Percentiles rank a stretch among this genome's conserved stretches.
These are phyloP conservation scores for Oryza australiensis DNA, from an alignment of 176 grass and related monocot species.

Conservation along the genomic window DNA sequence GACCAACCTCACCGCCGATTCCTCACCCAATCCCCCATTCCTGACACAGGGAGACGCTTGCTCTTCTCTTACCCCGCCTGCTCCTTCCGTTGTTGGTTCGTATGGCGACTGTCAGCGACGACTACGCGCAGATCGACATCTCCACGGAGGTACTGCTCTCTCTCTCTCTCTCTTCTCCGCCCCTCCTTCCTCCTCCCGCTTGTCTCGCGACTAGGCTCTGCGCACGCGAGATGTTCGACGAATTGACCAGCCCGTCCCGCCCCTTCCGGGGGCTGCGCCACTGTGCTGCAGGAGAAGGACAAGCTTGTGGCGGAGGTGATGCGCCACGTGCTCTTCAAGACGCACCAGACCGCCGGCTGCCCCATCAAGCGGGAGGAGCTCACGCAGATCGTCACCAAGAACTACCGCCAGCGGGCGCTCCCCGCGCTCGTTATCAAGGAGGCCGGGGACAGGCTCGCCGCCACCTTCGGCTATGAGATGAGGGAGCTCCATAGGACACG, in stretches of 20 bases:
- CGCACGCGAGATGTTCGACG: conserved; percentile 22
- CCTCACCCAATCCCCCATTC: not conserved
- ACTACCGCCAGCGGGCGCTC: conserved; percentile 72
- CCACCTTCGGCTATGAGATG: conserved; percentile 87
- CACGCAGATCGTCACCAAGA: conserved; percentile 79
- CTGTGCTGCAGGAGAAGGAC: conserved; percentile 76
- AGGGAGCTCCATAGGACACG: conserved; percentile 77
- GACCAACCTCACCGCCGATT: not conserved
- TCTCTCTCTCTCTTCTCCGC: too few species aligned
- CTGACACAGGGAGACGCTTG: not conserved
- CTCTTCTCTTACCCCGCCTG: not conserved
- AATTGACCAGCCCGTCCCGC: conserved; percentile 6
- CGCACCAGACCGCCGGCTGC: conserved; percentile 67
- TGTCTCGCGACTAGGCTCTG: not conserved
- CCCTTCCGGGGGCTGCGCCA: too few species aligned
- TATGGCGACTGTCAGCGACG: conserved; percentile 65
- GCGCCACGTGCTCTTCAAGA: conserved; percentile 79
- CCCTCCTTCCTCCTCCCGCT: too few species aligned
- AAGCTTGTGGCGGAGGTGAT: conserved; percentile 89
- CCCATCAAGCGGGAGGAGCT: conserved; percentile 92
- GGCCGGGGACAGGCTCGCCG: conserved; percentile 59
- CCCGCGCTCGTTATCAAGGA: conserved; percentile 81
- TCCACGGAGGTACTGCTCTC: conserved; percentile 52
- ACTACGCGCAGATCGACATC: conserved; percentile 63
- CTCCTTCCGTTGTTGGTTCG: not conserved